Evolutionary conservation across 2,329 filamentous ascomycete genomes (phyloP).

Genomic region (Fusarium continuum): DNA sequence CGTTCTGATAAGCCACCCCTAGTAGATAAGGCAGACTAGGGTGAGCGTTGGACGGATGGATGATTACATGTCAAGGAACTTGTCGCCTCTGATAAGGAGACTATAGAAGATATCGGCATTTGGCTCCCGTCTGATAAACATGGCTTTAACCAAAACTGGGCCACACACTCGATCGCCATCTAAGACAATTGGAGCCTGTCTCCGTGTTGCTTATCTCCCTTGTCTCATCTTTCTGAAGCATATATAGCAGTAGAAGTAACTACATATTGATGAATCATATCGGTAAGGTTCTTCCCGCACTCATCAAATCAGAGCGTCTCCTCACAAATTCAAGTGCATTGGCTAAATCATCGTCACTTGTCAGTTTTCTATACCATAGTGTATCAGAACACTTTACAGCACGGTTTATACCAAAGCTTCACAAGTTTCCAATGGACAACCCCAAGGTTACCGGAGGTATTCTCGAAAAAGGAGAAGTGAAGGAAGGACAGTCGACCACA

Average conservation of each 20-base stretch:
- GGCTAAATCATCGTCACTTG: too few relatives aligned
- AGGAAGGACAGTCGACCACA: slow-evolving; percentile 15
- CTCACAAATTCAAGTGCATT: too few relatives aligned
- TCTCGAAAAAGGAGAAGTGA: slow-evolving; percentile 9
- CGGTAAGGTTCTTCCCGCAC: not conserved
- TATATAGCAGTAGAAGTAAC: not conserved
- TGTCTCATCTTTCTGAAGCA: not conserved
- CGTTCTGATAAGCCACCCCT: slow-evolving; percentile 7
- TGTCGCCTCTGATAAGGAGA: not conserved
- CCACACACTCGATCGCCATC: not conserved
- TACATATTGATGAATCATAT: not conserved
- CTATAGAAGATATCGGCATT: not conserved
- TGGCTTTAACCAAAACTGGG: slow-evolving; percentile 24
- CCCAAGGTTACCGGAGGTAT: slow-evolving; percentile 12
- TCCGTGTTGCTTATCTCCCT: not conserved
- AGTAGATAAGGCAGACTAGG: slow-evolving; percentile 31
- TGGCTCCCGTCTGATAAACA: slow-evolving; percentile 2
- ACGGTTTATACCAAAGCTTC: not conserved
- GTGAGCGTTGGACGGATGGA: slow-evolving; percentile 2
- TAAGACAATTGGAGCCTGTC: not conserved
- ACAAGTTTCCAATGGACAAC: not conserved
- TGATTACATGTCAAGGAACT: not conserved
- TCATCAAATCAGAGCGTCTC: not conserved
- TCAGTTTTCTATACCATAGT: too few relatives aligned
- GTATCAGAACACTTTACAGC: not conserved